Evolutionary conservation across 208 protist genomes (phyloP).

Genomic region (Crithidia bombi): DNA sequence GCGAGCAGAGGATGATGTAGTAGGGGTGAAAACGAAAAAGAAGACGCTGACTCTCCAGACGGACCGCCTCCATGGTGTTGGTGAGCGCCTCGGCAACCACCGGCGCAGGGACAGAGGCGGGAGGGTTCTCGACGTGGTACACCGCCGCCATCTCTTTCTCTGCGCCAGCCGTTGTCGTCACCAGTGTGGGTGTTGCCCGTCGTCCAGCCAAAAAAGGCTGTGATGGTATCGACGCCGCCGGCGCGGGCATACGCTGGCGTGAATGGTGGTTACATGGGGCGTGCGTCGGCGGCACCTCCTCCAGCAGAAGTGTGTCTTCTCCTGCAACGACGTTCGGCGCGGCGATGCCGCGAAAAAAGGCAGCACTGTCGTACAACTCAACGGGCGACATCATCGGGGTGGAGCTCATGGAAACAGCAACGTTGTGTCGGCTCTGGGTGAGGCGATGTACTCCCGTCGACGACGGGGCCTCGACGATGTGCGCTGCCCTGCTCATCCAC

Average conservation of each 20-base stretch:
- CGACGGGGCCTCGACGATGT: conserved; percentile 41
- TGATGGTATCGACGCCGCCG: background rate
- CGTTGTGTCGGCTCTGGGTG: conserved; percentile 20
- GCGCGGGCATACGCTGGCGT: background rate
- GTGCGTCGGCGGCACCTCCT: background rate
- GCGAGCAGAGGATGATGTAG: conserved; percentile 61
- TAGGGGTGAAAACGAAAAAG: conserved; percentile 55
- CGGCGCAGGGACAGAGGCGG: conserved; percentile 44
- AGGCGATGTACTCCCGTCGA: conserved; percentile 22
- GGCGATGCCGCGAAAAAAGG: conserved; percentile 35
- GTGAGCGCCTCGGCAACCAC: conserved; percentile 46
- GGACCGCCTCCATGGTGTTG: conserved; percentile 43
- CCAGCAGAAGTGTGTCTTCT: background rate
- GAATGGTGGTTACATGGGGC: background rate
- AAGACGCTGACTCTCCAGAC: conserved; percentile 48
- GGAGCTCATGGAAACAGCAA: background rate
- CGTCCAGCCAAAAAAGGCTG: background rate
- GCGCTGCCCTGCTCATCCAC: conserved; percentile 34
- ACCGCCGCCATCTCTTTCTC: conserved; percentile 2
- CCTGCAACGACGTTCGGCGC: background rate
- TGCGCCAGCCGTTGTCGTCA: no score
- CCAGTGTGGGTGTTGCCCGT: background rate
- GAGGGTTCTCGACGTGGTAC: conserved; percentile 26
- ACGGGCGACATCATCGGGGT: conserved; percentile 18
- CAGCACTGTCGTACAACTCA: conserved; percentile 30